Evolutionary conservation across 2,329 filamentous ascomycete species (phyloP), one percentile per base, ranked within the genome.

Genomic region (Penicillium sp.): DNA sequence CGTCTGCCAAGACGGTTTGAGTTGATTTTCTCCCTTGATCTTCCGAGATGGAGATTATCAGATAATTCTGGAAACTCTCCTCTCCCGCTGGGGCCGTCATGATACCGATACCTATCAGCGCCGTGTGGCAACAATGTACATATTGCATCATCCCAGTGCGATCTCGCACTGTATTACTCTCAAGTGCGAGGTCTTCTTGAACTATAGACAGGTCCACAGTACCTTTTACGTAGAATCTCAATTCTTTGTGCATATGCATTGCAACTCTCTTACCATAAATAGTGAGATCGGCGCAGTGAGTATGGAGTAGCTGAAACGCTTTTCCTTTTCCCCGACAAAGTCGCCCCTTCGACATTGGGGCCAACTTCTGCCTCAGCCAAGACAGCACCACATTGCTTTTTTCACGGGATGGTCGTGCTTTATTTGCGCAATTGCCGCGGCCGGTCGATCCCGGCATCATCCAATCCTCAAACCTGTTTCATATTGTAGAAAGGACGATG

Each of bases 361-460:
- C 21, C 21, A 44, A 29, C 10, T 13, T 21, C 19, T 44, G 14
- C 40, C 3, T 28, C 16, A 31, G 42, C 42, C 28, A 45, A 45
- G 42, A 45, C 42, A 29, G 13, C 6, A 11, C 18, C 26, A 23
- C 18, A 45, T 31, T 45, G 42, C 42, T 45, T 45, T 14, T 43
- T 31, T 45, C 42, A 45, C 8, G 42, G 16, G 24, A 19, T 4
- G 16, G 23, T 2, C 23, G 2, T 29, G 24, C 10, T 21, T 21
- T 16, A 45, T 45, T 45, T n/a, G 6, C 28, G 42, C 42, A 45
- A 45, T 45, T 45, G 42, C 42, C 42, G 42, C 42, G 42, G 10
- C 28, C 42, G 39, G 28, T 31, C n/a, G 18, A 45, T 13, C 26
- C n/a, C n/a, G 4, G 24, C 24, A 5, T 28, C 24, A 28, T 5